Evolutionary conservation across 2,329 filamentous ascomycete species (phyloP).

Genomic region (Hortaea sp.): DNA sequence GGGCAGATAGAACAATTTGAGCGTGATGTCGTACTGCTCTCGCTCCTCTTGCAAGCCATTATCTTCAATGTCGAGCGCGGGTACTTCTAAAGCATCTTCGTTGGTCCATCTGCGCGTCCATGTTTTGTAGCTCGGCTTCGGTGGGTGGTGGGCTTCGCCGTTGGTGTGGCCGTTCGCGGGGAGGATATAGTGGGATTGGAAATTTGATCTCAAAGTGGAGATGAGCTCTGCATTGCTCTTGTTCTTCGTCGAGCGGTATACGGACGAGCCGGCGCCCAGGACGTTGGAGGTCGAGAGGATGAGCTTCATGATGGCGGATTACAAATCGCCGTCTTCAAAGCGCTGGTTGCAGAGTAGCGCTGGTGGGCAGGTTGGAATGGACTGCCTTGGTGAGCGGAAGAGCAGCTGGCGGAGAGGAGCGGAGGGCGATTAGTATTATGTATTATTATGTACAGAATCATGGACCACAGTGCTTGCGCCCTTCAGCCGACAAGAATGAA

Average conservation of each 20-base stretch:
- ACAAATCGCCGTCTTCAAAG: background rate
- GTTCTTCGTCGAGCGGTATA: conserved; percentile 64
- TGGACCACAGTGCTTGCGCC: too few species aligned
- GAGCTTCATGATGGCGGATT: conserved; percentile 56
- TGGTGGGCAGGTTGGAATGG: too few species aligned
- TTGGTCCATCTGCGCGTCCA: conserved; percentile 66
- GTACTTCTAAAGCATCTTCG: conserved; percentile 41
- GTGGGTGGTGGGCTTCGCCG: conserved; percentile 7
- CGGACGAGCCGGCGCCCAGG: conserved; percentile 72
- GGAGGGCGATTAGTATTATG: too few species aligned
- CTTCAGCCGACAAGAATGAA: too few species aligned
- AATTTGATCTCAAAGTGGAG: conserved; percentile 76
- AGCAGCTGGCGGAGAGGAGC: too few species aligned
- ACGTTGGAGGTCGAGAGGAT: conserved; percentile 84
- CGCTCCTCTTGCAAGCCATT: conserved; percentile 71
- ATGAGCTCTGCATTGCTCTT: conserved; percentile 92
- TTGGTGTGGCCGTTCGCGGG: conserved; percentile 8
- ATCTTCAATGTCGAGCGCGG: conserved; percentile 61
- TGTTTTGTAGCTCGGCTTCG: conserved; percentile 30
- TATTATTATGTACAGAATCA: too few species aligned
- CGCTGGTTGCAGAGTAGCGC: too few species aligned
- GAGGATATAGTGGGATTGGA: conserved; percentile 32
- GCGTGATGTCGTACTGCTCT: conserved; percentile 82
- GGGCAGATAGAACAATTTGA: conserved; percentile 89
- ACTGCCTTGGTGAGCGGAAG: too few species aligned